Evolutionary conservation across 2,329 filamentous ascomycete genomes (phyloP).

Genomic region (Fusarium temperatum): DNA sequence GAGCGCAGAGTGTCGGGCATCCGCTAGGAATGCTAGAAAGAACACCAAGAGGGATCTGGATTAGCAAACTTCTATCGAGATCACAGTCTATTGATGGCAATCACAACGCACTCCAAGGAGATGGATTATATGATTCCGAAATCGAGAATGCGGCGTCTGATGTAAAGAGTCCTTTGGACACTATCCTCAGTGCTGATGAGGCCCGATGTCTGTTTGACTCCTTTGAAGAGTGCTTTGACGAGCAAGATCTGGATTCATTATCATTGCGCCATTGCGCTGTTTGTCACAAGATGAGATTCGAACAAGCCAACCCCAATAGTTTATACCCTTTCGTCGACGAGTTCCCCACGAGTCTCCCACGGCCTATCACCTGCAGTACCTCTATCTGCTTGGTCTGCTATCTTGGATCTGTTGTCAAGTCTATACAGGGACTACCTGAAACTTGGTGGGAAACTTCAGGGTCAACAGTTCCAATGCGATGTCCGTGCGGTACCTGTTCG

Average conservation of each 20-base stretch:
- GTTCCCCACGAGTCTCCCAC: not conserved
- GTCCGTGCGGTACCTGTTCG: not conserved
- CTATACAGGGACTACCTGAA: not conserved
- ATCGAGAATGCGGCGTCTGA: not conserved
- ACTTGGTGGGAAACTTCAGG: not conserved
- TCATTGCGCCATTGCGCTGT: not conserved
- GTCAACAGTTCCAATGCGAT: not conserved
- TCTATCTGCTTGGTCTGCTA: not conserved
- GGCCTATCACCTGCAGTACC: not conserved
- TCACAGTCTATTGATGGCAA: not conserved
- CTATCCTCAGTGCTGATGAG: not conserved
- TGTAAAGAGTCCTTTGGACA: not conserved
- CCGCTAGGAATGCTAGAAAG: not conserved
- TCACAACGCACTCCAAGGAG: fast-evolving
- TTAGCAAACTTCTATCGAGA: not conserved
- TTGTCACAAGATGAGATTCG: not conserved
- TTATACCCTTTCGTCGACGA: not conserved
- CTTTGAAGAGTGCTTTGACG: not conserved
- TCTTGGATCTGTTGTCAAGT: not conserved
- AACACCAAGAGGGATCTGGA: not conserved
- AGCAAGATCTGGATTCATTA: not conserved
- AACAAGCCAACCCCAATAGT: not conserved
- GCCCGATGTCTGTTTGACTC: not conserved
- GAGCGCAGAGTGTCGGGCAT: not conserved
- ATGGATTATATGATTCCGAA: no score